Percentiles rank a stretch among this genome's conserved stretches.
phyloP scores from a whole-genome alignment of 176 grass and related monocot species.

The Aegilops bicornis region DNA sequence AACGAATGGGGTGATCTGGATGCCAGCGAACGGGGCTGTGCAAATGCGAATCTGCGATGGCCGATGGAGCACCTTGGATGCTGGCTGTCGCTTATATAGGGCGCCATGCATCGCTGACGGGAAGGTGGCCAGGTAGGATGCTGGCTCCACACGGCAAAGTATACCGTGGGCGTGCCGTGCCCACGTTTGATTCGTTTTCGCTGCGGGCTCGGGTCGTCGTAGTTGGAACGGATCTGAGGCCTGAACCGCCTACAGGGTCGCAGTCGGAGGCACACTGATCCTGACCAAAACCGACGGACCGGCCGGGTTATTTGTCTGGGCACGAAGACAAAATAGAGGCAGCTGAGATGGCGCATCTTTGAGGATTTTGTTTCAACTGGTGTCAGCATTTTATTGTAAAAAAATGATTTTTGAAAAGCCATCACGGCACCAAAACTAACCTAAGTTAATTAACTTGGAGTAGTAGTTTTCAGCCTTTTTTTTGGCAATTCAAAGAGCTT shows the following conservation, averaged over 20 bases:
- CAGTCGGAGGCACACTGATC: not conserved
- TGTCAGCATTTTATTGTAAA: too few species aligned
- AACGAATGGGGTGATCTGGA: not conserved
- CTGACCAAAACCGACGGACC: not conserved
- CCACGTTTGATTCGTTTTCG: not conserved
- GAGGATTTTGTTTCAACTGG: too few species aligned
- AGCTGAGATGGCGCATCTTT: not conserved
- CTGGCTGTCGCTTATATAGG: not conserved
- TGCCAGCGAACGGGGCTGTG: not conserved
- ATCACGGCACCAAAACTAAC: too few species aligned
- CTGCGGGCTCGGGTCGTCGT: not conserved
- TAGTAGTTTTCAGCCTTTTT: not conserved
- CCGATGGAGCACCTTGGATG: not conserved
- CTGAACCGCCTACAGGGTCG: not conserved
- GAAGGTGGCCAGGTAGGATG: not conserved
- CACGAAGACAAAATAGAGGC: not conserved
- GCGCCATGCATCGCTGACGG: not conserved
- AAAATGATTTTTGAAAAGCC: too few species aligned
- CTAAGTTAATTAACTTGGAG: too few species aligned
- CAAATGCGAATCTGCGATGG: not conserved
- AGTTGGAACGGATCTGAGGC: not conserved
- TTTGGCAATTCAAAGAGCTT: too few species aligned
- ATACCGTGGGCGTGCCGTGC: conserved; percentile 1
- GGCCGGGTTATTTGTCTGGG: not conserved
- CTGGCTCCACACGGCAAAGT: not conserved